phyloP scores from a whole-genome alignment of 768 basidiomycete genomes.

The Ramaria rubella region DNA sequence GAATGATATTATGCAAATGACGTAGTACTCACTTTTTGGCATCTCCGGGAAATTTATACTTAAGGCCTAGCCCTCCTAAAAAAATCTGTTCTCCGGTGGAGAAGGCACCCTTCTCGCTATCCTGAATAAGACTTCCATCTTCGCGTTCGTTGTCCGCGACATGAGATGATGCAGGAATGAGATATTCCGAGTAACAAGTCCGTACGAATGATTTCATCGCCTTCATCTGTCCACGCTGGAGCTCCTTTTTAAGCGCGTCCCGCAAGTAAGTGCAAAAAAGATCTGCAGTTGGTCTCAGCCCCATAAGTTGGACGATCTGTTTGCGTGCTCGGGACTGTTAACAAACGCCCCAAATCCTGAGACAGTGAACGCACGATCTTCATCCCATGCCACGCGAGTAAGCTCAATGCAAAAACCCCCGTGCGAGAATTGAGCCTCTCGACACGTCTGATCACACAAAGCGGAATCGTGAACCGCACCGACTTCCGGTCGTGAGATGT shows the following conservation, averaged over 20 bases:
- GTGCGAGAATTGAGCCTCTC: constrained; percentile 90
- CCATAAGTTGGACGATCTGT: constrained; percentile 88
- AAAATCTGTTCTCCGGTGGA: constrained; percentile 41
- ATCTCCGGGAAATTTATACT: constrained; percentile 88
- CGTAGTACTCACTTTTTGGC: constrained; percentile 65
- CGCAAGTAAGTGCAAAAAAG: constrained; percentile 86
- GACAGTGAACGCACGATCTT: constrained; percentile 62
- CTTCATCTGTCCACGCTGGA: constrained; percentile 92
- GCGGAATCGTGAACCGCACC: constrained; percentile 83
- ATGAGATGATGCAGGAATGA: constrained; percentile 52
- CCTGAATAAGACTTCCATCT: constrained; percentile 55
- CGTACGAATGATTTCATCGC: constrained; percentile 82
- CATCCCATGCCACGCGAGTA: constrained; percentile 90
- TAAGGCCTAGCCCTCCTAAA: constrained; percentile 73
- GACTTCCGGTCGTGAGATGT: constrained; percentile 87
- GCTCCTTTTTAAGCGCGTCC: constrained; percentile 81
- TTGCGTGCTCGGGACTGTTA: not conserved
- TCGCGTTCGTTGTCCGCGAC: constrained; percentile 63
- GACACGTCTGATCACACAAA: constrained; percentile 88
- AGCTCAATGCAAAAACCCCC: constrained; percentile 92
- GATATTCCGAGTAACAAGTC: constrained; percentile 91
- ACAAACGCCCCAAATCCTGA: constrained; percentile 5
- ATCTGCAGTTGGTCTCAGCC: constrained; percentile 87
- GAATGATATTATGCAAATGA: not conserved
- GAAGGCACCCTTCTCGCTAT: constrained; percentile 42